Conservation (phyloP, 176 grass and related monocot genomes). For the Cenchrus fungigraminus region DNA sequence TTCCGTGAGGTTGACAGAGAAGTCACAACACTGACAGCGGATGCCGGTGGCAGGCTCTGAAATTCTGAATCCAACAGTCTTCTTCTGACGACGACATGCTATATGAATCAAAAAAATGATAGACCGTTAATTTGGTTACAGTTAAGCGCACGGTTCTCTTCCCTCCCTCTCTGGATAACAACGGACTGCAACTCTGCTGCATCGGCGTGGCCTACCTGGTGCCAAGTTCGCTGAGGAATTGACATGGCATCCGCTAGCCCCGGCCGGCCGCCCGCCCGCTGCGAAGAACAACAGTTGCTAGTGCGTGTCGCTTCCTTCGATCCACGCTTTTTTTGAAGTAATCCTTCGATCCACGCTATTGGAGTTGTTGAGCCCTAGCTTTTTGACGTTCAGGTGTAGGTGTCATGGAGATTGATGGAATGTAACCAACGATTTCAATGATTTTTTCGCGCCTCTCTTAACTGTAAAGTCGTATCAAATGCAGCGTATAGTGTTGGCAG, state of each 20-base stretch:
- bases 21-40: neutral
- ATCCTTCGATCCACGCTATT: neutral
- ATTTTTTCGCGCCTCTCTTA: neutral
- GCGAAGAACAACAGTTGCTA: neutral
- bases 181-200: neutral
- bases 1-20: conserved; percentile 6
- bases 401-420: conserved; percentile 31
- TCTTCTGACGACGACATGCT: neutral
- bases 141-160: neutral
- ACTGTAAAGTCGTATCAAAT: conserved; percentile 24
- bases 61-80: neutral
- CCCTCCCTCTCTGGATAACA: neutral
- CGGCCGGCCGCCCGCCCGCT: neutral
- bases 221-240: conserved; percentile 45
- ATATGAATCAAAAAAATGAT: too few species aligned
- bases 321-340: too few species aligned
- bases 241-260: conserved; percentile 28
- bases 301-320: conserved; percentile 2
- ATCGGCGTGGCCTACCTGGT: neutral
- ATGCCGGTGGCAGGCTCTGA: neutral
- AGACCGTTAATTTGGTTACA: conserved; percentile 18
- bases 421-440: neutral
- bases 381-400: conserved; percentile 33
- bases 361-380: conserved; percentile 47
- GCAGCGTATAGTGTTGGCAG: neutral